These are phyloP conservation scores for Beauveria sp. DNA, from an alignment of 2,329 filamentous ascomycete genomes.

Conservation along the genomic window DNA sequence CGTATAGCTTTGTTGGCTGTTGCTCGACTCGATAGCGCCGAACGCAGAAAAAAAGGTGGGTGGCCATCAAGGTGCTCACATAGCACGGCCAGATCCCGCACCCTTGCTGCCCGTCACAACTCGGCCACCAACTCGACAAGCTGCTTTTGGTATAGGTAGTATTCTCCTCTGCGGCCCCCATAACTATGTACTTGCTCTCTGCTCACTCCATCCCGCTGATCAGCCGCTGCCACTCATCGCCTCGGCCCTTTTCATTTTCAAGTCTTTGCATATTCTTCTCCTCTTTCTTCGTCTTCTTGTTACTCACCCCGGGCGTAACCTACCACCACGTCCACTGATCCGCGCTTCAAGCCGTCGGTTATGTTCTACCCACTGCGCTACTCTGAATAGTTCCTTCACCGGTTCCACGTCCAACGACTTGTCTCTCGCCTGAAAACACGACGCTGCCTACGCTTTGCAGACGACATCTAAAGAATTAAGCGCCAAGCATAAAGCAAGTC, in stretches of 20 bases:
- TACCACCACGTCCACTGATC: neutral
- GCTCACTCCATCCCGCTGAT: neutral
- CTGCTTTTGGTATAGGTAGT: slow-evolving; percentile 1
- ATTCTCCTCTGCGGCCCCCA: neutral
- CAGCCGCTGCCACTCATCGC: neutral
- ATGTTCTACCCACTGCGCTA: neutral
- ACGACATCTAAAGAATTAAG: neutral
- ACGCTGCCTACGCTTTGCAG: neutral
- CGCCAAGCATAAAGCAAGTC: neutral
- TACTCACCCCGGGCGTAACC: neutral
- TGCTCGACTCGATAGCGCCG: too few species aligned
- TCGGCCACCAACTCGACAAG: neutral
- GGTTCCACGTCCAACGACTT: neutral
- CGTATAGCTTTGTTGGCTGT: too few species aligned
- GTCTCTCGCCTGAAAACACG: neutral
- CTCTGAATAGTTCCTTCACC: neutral
- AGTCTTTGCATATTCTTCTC: neutral
- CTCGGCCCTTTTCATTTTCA: neutral
- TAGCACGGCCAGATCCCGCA: neutral
- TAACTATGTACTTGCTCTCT: neutral
- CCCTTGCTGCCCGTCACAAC: neutral
- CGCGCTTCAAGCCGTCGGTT: neutral
- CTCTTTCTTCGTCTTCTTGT: neutral
- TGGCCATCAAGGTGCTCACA: slow-evolving; percentile 8
- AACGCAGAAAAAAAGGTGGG: neutral